Conservation (phyloP, 139 green algal species). For the Zygnema cylindricum region DNA sequence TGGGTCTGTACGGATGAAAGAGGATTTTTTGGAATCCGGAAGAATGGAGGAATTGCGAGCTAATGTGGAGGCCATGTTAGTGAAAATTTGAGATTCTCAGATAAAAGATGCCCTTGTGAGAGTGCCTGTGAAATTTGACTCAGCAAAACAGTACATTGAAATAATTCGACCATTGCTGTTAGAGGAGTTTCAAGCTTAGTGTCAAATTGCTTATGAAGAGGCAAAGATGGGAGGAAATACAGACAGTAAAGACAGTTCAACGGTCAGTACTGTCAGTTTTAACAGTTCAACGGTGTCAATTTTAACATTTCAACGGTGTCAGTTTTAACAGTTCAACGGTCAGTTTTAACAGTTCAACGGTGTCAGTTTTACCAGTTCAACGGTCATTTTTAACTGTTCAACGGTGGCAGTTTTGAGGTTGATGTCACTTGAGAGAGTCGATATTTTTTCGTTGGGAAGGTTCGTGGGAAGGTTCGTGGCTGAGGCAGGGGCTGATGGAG, state of each 20-base stretch:
- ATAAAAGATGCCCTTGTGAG: constrained; percentile 16
- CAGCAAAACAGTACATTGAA: constrained; percentile 19
- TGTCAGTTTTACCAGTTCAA: constrained; percentile 29
- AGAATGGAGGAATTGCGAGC: too few relatives aligned
- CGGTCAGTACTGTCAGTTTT: too few relatives aligned
- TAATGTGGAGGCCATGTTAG: too few relatives aligned
- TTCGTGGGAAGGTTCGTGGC: too few relatives aligned
- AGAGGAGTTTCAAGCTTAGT: constrained; percentile 59
- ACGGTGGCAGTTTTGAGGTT: constrained; percentile 20
- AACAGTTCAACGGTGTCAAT: too few relatives aligned
- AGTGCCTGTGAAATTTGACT: constrained; percentile 44
- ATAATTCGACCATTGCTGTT: constrained; percentile 49
- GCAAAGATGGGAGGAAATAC: not conserved
- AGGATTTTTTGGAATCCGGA: not conserved
- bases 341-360: too few relatives aligned
- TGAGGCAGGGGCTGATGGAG: constrained; percentile 5
- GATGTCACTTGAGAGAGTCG: constrained; percentile 48
- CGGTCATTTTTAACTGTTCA: too few relatives aligned
- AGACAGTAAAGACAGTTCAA: constrained; percentile 6
- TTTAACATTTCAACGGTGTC: too few relatives aligned
- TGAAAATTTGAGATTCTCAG: not conserved
- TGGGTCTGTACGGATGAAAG: not conserved
- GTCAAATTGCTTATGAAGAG: constrained; percentile 34
- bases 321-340: too few relatives aligned
- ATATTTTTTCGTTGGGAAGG: constrained; percentile 38